phyloP scores from a whole-genome alignment of 164 flowering plant genomes.

The Magnolia sinica region DNA sequence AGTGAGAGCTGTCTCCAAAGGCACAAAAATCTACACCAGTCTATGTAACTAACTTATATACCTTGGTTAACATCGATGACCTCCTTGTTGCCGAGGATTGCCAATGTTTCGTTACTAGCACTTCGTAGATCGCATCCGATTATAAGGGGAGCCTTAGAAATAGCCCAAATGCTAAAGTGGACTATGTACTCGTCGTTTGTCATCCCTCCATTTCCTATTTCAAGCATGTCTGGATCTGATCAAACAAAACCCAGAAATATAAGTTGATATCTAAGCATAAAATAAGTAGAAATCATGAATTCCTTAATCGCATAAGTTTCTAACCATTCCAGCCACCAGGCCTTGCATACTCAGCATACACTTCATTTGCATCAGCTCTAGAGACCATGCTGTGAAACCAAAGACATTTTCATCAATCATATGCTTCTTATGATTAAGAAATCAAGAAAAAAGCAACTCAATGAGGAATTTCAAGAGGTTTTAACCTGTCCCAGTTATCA shows the following conservation, averaged over 20 bases:
- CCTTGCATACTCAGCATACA: slow-evolving; percentile 67
- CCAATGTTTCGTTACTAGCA: slow-evolving; percentile 53
- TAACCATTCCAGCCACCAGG: slow-evolving; percentile 97
- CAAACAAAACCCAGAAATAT: neutral
- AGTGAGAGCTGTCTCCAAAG: too few species aligned
- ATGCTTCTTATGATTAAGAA: neutral
- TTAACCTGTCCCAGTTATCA: slow-evolving; percentile 57
- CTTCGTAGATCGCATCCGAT: slow-evolving; percentile 83
- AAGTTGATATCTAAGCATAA: neutral
- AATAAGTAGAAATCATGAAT: too few species aligned
- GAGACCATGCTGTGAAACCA: slow-evolving; percentile 54
- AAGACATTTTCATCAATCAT: neutral
- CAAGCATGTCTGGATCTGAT: slow-evolving; percentile 96
- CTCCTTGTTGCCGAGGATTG: slow-evolving; percentile 64
- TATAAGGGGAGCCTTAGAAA: slow-evolving; percentile 91
- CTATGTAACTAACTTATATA: neutral
- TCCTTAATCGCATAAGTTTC: neutral
- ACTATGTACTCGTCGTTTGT: slow-evolving; percentile 63
- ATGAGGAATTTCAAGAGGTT: neutral
- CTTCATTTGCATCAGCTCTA: slow-evolving; percentile 74
- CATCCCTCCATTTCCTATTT: slow-evolving; percentile 96
- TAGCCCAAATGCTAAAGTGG: slow-evolving; percentile 92
- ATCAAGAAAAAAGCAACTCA: neutral
- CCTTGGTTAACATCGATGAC: slow-evolving; percentile 88
- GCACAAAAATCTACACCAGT: too few species aligned